phyloP scores from a whole-genome alignment of 371 early-diverging fungal species.

The Mucor mucedo region DNA sequence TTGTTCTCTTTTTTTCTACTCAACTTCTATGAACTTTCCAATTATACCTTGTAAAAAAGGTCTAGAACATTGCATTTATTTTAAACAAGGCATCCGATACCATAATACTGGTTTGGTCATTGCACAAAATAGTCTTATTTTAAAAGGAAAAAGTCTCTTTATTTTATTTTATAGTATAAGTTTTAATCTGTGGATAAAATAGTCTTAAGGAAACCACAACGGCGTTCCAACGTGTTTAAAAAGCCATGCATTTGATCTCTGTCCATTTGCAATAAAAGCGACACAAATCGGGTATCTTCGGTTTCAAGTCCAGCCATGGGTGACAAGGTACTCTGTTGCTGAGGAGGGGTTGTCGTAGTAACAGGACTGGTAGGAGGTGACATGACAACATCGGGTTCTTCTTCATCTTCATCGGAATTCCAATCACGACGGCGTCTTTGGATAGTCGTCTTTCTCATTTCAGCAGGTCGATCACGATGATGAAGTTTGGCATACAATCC shows the following conservation, averaged over 20 bases:
- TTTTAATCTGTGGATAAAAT: constrained; percentile 10
- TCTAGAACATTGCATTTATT: constrained; percentile 2
- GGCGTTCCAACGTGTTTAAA: constrained; percentile 49
- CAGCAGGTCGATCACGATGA: constrained; percentile 36
- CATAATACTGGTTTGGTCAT: constrained; percentile 1
- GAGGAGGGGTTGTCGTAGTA: not conserved
- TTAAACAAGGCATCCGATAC: not conserved
- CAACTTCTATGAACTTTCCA: not conserved
- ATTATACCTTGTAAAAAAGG: not conserved
- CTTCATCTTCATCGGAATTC: constrained; percentile 23
- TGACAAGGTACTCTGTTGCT: not conserved
- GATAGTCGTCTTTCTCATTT: constrained; percentile 38
- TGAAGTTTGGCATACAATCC: constrained; percentile 72
- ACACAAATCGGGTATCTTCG: constrained; percentile 49
- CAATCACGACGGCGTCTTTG: constrained; percentile 39
- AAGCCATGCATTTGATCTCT: constrained; percentile 59
- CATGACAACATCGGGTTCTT: not conserved
- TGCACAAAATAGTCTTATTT: not conserved
- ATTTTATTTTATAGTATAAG: no score
- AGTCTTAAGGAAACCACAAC: constrained; percentile 38
- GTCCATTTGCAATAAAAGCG: constrained; percentile 54
- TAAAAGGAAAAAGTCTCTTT: not conserved
- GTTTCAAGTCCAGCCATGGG: constrained; percentile 27
- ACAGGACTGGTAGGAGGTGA: not conserved
- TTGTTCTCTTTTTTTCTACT: not conserved